Conservation (phyloP, 139 green algal species). For the Zygnema circumcarinatum region DNA sequence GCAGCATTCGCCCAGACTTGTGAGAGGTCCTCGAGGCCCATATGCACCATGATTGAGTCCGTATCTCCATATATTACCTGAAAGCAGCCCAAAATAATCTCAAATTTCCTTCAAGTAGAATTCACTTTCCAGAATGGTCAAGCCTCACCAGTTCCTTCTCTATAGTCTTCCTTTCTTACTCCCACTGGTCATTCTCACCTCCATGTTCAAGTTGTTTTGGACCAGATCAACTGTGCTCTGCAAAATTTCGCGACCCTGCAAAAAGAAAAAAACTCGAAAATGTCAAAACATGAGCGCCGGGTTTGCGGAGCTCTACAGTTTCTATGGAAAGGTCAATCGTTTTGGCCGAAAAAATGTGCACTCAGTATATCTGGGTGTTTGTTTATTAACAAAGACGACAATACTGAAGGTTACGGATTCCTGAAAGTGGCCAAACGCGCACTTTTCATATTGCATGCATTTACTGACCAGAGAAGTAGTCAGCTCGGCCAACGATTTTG, state of each 20-base stretch:
- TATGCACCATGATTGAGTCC: no score
- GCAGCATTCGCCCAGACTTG: constrained; percentile 75
- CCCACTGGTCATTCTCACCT: constrained; percentile 60
- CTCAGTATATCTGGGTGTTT: no score
- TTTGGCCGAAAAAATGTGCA: no score
- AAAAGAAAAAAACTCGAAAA: constrained; percentile 29
- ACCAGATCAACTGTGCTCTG: constrained; percentile 94
- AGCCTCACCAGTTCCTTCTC: not conserved
- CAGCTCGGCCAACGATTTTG: constrained; percentile 90
- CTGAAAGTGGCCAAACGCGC: no score
- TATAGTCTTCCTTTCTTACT: not conserved
- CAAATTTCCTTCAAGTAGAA: not conserved
- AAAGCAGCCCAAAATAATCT: constrained; percentile 14
- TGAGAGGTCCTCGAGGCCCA: no score
- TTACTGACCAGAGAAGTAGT: constrained; percentile 86
- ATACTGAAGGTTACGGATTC: no score
- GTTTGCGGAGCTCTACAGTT: no score
- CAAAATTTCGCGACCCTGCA: constrained; percentile 86
- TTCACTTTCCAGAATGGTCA: not conserved
- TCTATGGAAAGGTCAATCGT: no score
- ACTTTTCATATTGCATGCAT: no score
- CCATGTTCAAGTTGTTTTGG: constrained; percentile 71
- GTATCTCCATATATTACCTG: constrained; percentile 94
- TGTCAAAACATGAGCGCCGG: no score
- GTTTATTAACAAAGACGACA: no score